These are phyloP conservation scores for Nidularia pulvinata DNA, from an alignment of 768 basidiomycete genomes.

Conservation along the genomic window DNA sequence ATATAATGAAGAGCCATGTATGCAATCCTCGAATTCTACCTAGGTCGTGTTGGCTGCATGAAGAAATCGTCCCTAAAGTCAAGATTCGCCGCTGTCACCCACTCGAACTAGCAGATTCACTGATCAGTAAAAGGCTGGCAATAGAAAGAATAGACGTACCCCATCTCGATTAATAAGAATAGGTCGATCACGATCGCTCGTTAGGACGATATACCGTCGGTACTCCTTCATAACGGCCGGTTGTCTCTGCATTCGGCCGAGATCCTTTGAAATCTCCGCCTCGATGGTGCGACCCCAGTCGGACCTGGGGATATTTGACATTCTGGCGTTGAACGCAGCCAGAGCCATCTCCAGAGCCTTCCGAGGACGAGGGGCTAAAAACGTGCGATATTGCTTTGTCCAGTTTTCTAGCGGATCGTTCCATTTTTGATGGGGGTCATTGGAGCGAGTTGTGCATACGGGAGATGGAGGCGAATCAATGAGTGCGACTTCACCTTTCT, in stretches of 20 bases:
- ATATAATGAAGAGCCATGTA: constrained; percentile 50
- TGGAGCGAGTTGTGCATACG: too few relatives aligned
- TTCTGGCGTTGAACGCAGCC: constrained; percentile 32
- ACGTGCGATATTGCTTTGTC: constrained; percentile 31
- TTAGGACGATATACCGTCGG: constrained; percentile 67
- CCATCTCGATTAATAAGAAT: constrained; percentile 29
- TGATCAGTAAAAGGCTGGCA: background rate
- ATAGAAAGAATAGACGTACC: constrained; percentile 30
- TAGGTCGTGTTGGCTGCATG: constrained; percentile 14
- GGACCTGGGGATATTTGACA: constrained; percentile 23
- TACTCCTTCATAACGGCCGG: constrained; percentile 58
- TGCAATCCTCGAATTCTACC: too few relatives aligned
- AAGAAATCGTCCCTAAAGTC: constrained; percentile 63
- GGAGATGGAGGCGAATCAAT: constrained; percentile 41
- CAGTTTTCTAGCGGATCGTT: constrained; percentile 19
- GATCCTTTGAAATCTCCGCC: constrained; percentile 43
- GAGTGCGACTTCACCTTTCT: constrained; percentile 55
- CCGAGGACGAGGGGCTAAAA: constrained; percentile 26
- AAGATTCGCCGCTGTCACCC: constrained; percentile 41
- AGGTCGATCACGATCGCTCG: constrained; percentile 26
- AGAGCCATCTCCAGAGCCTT: constrained; percentile 44
- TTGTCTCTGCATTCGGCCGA: constrained; percentile 57
- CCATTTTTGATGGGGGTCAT: background rate
- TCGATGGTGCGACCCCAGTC: constrained; percentile 38
- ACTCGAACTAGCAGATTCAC: constrained; percentile 50